These are phyloP conservation scores for Saccharomycopsis schoenii DNA, from an alignment of 805 yeast genomes.

Conservation along the genomic window DNA sequence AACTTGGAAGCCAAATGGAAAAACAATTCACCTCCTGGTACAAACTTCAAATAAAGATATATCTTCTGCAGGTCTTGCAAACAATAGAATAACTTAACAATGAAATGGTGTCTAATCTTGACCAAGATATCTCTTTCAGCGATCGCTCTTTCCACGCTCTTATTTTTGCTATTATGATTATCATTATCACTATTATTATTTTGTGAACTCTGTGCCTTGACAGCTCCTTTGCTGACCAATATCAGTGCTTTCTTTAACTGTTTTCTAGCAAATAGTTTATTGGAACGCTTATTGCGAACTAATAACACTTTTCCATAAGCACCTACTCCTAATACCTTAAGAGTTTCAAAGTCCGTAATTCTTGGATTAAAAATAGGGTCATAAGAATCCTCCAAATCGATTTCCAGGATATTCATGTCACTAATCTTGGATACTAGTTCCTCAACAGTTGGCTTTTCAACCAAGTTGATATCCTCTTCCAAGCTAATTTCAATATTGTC, in stretches of 20 bases:
- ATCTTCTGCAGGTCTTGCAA: conserved; percentile 72
- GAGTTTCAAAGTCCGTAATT: conserved; percentile 53
- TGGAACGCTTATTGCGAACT: conserved; percentile 55
- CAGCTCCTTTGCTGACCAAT: conserved; percentile 31
- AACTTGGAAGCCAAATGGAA: conserved; percentile 37
- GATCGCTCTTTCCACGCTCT: conserved; percentile 64
- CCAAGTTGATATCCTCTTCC: conserved; percentile 1
- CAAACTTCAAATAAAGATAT: conserved; percentile 66
- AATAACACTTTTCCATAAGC: conserved; percentile 81
- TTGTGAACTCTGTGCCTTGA: conserved; percentile 7
- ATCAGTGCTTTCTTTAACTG: conserved; percentile 77
- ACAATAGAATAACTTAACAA: conserved; percentile 74
- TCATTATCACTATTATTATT: conserved; percentile 19
- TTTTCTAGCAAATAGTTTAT: conserved; percentile 73
- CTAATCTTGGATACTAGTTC: background rate
- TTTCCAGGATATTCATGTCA: background rate
- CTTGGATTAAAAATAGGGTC: conserved; percentile 14
- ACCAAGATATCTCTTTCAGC: conserved; percentile 70
- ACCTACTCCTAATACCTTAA: conserved; percentile 76
- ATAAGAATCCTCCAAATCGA: background rate
- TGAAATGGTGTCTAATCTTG: conserved; percentile 65
- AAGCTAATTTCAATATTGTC: conserved; percentile 16
- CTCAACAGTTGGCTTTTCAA: background rate
- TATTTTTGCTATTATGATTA: conserved; percentile 18
- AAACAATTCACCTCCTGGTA: conserved; percentile 83